Percentiles rank a stretch among this genome's conserved stretches.
Evolutionary conservation across 306 rosid species (phyloP).

Genomic region (Clitoria ternatea): DNA sequence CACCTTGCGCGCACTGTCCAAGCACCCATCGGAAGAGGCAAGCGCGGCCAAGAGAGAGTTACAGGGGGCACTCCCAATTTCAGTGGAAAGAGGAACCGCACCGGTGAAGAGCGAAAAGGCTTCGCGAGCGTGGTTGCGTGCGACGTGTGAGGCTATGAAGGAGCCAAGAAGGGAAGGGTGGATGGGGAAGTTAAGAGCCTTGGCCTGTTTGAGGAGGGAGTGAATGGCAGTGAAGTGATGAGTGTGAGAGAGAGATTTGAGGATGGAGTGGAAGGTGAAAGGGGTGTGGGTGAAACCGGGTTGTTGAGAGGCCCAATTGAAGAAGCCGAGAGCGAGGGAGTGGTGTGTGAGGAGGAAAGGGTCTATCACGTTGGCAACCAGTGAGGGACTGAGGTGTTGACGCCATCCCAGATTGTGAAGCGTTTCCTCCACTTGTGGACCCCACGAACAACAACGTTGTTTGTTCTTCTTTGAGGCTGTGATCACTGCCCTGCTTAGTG

Average conservation of each 20-base stretch:
- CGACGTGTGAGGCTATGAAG: slow-evolving; percentile 46
- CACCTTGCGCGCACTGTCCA: slow-evolving; percentile 51
- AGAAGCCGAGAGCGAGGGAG: slow-evolving; percentile 86
- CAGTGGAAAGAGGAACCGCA: background rate
- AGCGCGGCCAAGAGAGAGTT: slow-evolving; percentile 70
- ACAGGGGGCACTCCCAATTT: slow-evolving; percentile 49
- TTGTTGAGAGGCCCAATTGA: slow-evolving; percentile 91
- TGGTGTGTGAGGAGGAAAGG: slow-evolving; percentile 77
- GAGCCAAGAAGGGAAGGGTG: slow-evolving; percentile 53
- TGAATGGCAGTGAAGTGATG: slow-evolving; percentile 53
- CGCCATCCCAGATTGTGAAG: slow-evolving; percentile 70
- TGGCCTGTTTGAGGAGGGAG: slow-evolving; percentile 58
- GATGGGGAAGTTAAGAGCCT: slow-evolving; percentile 38
- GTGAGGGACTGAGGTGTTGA: slow-evolving; percentile 50
- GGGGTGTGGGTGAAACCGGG: slow-evolving; percentile 68
- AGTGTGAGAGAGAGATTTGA: slow-evolving; percentile 52
- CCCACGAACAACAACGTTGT: slow-evolving; percentile 52
- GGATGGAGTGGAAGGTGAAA: slow-evolving; percentile 56
- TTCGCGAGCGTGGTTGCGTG: slow-evolving; percentile 38
- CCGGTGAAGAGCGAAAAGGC: slow-evolving; percentile 53
- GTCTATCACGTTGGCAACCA: slow-evolving; percentile 76
- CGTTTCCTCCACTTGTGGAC: slow-evolving; percentile 52
- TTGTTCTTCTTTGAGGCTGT: slow-evolving; percentile 46
- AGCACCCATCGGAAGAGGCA: slow-evolving; percentile 58
- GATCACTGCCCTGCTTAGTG: slow-evolving; percentile 61